Percentiles rank a stretch among this genome's conserved stretches.
Conservation (phyloP, 2,329 filamentous ascomycete species). For the Paraphaeosphaeria minitans region DNA sequence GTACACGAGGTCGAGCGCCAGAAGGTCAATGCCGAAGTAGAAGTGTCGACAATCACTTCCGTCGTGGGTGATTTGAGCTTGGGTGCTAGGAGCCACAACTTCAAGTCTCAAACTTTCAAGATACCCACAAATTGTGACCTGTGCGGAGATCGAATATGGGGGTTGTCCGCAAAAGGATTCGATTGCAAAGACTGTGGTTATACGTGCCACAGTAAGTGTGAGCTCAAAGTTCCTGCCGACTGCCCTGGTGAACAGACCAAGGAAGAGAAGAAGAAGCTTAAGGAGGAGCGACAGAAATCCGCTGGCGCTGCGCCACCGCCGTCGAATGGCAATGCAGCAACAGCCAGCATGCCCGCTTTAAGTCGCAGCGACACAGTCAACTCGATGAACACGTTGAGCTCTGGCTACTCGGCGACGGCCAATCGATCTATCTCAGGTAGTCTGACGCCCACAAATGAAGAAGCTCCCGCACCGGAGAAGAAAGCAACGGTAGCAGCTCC, state of each 20-base stretch:
- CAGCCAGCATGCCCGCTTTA: conserved; percentile 67
- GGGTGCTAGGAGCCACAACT: conserved; percentile 93
- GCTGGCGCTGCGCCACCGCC: conserved; percentile 63
- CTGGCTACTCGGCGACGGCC: conserved; percentile 81
- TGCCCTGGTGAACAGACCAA: conserved; percentile 94
- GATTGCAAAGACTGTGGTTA: conserved; percentile 97
- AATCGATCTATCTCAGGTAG: conserved; percentile 74
- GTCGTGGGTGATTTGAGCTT: conserved; percentile 91
- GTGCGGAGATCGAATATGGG: conserved; percentile 97
- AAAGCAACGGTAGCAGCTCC: conserved; percentile 37
- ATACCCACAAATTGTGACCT: conserved; percentile 98
- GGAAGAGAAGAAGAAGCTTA: conserved; percentile 93
- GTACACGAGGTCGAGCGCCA: conserved; percentile 84
- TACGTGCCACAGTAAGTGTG: conserved; percentile 97
- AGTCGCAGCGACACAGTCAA: conserved; percentile 87
- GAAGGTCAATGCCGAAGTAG: conserved; percentile 86
- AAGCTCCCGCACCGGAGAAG: conserved; percentile 45
- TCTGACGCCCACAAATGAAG: conserved; percentile 58
- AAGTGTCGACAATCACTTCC: conserved; percentile 89
- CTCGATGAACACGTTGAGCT: conserved; percentile 74
- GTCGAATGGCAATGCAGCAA: conserved; percentile 50
- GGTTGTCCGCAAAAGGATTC: conserved; percentile 92
- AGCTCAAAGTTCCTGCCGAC: conserved; percentile 97
- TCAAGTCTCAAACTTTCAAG: conserved; percentile 98
- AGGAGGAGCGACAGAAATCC: conserved; percentile 79